phyloP scores from a whole-genome alignment of 148 eudicot genomes.

The Talinum fruticosum region DNA sequence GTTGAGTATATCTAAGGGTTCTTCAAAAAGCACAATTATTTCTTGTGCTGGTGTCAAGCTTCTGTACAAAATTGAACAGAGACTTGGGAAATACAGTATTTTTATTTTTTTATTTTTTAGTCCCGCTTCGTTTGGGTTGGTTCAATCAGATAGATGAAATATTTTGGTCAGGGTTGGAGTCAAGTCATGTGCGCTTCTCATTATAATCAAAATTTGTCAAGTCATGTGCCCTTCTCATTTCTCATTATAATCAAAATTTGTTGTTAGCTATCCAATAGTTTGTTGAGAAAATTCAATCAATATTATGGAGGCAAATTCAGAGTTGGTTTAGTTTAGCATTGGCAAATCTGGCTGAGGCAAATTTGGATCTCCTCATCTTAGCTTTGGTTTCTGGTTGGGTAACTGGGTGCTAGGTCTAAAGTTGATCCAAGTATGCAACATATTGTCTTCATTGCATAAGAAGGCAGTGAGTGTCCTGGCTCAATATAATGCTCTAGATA shows the following conservation, averaged over 20 bases:
- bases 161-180: too few species aligned
- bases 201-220: background rate
- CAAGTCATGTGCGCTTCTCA: too few species aligned
- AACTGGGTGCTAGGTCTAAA: background rate
- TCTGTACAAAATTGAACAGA: too few species aligned
- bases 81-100: background rate
- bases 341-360: background rate
- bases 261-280: background rate
- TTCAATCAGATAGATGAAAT: too few species aligned
- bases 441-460: background rate
- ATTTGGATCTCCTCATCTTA: background rate
- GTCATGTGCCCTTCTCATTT: too few species aligned
- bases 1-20: too few species aligned
- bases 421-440: background rate
- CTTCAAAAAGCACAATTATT: too few species aligned
- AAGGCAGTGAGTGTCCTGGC: background rate
- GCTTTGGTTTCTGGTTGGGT: background rate
- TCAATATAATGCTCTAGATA: too few species aligned
- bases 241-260: background rate
- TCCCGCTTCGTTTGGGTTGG: background rate
- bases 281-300: background rate
- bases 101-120: too few species aligned
- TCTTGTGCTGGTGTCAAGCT: too few species aligned
- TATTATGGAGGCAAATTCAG: background rate
- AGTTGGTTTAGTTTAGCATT: background rate